A percentile compares a stretch with the other conserved stretches of the same genome.
Conservation (phyloP, 331 rosid species). For the Saraca asoca region DNA sequence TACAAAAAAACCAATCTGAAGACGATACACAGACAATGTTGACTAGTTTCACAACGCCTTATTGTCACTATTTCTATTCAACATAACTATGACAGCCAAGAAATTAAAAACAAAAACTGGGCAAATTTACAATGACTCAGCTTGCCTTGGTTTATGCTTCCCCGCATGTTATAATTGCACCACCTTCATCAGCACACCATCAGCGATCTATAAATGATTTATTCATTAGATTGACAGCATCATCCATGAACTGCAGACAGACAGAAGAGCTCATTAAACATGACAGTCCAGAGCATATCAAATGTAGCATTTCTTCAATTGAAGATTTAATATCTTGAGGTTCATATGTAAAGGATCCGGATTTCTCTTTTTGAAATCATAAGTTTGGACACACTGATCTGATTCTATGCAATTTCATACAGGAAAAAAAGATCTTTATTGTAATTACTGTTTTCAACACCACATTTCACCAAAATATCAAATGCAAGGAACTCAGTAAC, state of each 20-base stretch:
- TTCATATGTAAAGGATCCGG: conserved; percentile 18
- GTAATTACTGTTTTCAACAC: not conserved
- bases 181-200: conserved; percentile 23
- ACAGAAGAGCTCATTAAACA: conserved; percentile 30
- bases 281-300: not conserved
- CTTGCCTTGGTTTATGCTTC: conserved; percentile 34
- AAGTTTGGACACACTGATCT: conserved; percentile 1
- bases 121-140: conserved; percentile 24
- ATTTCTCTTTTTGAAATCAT: too few species aligned
- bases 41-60: conserved; percentile 4
- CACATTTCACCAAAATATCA: conserved; percentile 20
- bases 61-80: not conserved
- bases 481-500: conserved; percentile 25
- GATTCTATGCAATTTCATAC: conserved; percentile 17
- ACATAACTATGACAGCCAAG: conserved; percentile 33
- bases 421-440: not conserved
- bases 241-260: conserved; percentile 84
- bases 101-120: conserved; percentile 18
- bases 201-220: conserved; percentile 87
- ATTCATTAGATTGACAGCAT: conserved; percentile 86
- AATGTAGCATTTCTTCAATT: conserved; percentile 19
- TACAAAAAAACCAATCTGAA: not conserved
- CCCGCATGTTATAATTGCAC: conserved; percentile 25
- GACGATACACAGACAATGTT: too few species aligned
- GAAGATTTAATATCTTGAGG: not conserved